These are phyloP conservation scores for Breynia disticha DNA, from an alignment of 441 rosid species.

Conservation along the genomic window DNA sequence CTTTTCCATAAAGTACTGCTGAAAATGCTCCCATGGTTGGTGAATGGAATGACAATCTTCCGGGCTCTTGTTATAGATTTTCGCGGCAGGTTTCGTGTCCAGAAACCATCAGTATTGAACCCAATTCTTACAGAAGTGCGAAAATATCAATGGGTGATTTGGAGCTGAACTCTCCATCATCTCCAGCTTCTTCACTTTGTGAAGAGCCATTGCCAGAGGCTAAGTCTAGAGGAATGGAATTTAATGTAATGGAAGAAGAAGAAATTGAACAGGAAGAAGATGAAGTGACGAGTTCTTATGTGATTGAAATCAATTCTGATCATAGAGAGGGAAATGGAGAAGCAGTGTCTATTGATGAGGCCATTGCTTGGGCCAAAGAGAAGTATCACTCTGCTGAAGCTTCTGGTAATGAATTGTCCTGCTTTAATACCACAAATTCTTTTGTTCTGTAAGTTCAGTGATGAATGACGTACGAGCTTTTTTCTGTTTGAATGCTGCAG, in stretches of 20 bases:
- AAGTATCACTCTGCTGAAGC: conserved; percentile 34
- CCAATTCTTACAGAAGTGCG: conserved; percentile 37
- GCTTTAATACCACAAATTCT: conserved; percentile 1
- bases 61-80: conserved; percentile 32
- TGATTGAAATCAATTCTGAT: conserved; percentile 74
- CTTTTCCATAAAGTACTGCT: conserved; percentile 24
- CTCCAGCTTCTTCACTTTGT: conserved; percentile 61
- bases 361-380: conserved; percentile 95
- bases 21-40: conserved; percentile 30
- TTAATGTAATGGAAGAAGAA: conserved; percentile 18
- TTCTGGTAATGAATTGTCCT: conserved; percentile 19
- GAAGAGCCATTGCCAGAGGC: conserved; percentile 33
- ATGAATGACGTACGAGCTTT: not conserved
- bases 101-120: conserved; percentile 53
- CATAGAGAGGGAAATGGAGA: conserved; percentile 33
- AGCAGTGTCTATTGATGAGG: conserved; percentile 69
- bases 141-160: conserved; percentile 41
- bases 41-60: conserved; percentile 20
- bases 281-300: conserved; percentile 67
- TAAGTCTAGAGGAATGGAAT: conserved; percentile 4
- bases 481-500: conserved; percentile 20
- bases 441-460: too few relatives aligned
- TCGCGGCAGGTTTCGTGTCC: conserved; percentile 52
- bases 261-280: conserved; percentile 41
- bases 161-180: conserved; percentile 61